Percentiles rank a stretch among this genome's conserved stretches.
Evolutionary conservation across 2,329 filamentous ascomycete genomes (phyloP).

Genomic region (Aspergillus fructus): DNA sequence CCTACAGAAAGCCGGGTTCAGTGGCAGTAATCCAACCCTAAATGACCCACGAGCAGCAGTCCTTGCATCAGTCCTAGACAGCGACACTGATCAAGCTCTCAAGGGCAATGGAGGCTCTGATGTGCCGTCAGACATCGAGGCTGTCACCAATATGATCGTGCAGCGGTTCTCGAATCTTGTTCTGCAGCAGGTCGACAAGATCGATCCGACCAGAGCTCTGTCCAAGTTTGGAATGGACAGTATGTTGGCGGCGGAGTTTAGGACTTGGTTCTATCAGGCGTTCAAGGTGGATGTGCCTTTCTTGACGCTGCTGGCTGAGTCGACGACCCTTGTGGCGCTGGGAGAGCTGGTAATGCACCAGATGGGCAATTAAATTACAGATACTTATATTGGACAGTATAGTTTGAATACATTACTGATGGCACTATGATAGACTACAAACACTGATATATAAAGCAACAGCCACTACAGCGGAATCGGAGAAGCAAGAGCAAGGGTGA

Average conservation of each 20-base stretch:
- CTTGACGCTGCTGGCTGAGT: not conserved
- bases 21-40: not conserved
- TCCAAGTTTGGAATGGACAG: not conserved
- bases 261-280: not conserved
- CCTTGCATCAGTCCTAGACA: not conserved
- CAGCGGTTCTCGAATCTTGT: not conserved
- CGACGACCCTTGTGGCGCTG: not conserved
- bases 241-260: not conserved
- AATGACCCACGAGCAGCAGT: not conserved
- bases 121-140: not conserved
- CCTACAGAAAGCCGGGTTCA: not conserved
- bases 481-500: constrained; percentile 44
- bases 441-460: too few species aligned
- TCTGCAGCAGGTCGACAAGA: not conserved
- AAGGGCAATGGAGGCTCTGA: not conserved
- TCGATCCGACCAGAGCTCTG: not conserved
- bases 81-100: not conserved
- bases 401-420: too few species aligned
- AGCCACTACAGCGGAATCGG: constrained; percentile 29
- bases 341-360: not conserved
- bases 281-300: not conserved
- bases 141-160: not conserved
- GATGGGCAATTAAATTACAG: not conserved
- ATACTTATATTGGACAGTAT: too few species aligned
- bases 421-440: too few species aligned